Evolutionary conservation across 306 rosid genomes (phyloP).

Genomic region (Calophaca sinica): DNA sequence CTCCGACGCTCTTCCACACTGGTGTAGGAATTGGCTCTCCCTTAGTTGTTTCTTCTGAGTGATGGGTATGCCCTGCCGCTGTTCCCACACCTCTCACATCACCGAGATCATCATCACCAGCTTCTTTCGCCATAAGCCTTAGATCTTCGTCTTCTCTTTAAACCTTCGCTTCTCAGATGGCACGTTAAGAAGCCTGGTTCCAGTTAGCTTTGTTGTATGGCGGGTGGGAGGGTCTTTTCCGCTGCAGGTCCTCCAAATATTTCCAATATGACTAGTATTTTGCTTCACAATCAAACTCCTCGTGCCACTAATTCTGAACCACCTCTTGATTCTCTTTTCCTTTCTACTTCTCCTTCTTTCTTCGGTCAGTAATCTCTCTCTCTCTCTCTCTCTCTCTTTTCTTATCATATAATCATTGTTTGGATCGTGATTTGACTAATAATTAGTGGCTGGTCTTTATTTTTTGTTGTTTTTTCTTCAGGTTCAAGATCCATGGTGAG

Average conservation of each 20-base stretch:
- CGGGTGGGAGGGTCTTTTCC: constrained; percentile 58
- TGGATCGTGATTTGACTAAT: background rate
- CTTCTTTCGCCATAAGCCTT: constrained; percentile 90
- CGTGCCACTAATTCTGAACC: constrained; percentile 40
- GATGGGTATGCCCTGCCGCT: constrained; percentile 93
- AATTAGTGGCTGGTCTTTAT: background rate
- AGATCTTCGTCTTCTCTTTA: constrained; percentile 28
- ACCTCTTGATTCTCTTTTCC: constrained; percentile 65
- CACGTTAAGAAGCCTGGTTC: background rate
- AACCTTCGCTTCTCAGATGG: background rate
- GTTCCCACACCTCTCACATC: constrained; percentile 94
- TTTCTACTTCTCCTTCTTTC: constrained; percentile 66
- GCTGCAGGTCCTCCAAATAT: constrained; percentile 31
- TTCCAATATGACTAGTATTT: constrained; percentile 43
- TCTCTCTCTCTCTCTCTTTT: background rate
- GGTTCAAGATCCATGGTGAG: constrained; percentile 84
- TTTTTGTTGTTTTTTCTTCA: constrained; percentile 33
- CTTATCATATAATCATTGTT: background rate
- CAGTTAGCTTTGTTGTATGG: constrained; percentile 46
- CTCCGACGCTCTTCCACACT: background rate
- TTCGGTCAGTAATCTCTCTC: constrained; percentile 53
- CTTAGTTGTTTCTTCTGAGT: constrained; percentile 57
- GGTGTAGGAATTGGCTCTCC: background rate
- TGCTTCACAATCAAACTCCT: constrained; percentile 57
- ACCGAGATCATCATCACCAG: constrained; percentile 92